Conservation (phyloP, 2,329 filamentous ascomycete species). For the Colletotrichum scovillei region DNA sequence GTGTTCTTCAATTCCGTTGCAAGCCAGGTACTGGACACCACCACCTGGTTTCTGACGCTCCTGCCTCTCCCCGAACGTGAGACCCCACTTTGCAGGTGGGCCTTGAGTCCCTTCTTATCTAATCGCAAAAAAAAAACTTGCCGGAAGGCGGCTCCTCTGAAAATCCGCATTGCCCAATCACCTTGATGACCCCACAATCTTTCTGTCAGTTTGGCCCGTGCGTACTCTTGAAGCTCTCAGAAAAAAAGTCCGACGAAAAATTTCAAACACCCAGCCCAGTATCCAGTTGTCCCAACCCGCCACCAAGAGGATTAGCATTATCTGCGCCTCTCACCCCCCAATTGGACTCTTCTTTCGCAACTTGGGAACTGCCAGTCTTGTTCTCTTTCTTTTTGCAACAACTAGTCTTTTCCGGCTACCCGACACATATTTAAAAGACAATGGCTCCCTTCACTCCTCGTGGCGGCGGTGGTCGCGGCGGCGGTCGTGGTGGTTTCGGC, state of each 20-base stretch:
- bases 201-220: conserved; percentile 34
- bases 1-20: background rate
- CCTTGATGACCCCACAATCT: conserved; percentile 22
- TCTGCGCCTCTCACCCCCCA: conserved; percentile 19
- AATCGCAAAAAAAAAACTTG: conserved; percentile 21
- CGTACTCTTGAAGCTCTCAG: conserved; percentile 25
- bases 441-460: conserved; percentile 42
- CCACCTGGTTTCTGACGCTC: background rate
- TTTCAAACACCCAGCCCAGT: conserved; percentile 25
- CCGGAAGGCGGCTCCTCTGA: conserved; percentile 10
- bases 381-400: background rate
- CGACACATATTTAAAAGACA: conserved; percentile 9
- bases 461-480: conserved; percentile 42
- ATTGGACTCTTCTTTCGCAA: conserved; percentile 3
- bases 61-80: background rate
- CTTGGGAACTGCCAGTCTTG: conserved; percentile 16
- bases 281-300: conserved; percentile 21
- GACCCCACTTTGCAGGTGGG: background rate
- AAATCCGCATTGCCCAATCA: conserved; percentile 32
- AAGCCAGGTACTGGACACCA: background rate
- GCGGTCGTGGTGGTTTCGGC: conserved; percentile 45
- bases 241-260: conserved; percentile 36
- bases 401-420: background rate
- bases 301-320: conserved; percentile 19
- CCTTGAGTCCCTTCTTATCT: conserved; percentile 8